A percentile compares a stretch with the other conserved stretches of the same genome.
Evolutionary conservation across 2,329 filamentous ascomycete species (phyloP).

Genomic region (Ophiostoma fasciatum): DNA sequence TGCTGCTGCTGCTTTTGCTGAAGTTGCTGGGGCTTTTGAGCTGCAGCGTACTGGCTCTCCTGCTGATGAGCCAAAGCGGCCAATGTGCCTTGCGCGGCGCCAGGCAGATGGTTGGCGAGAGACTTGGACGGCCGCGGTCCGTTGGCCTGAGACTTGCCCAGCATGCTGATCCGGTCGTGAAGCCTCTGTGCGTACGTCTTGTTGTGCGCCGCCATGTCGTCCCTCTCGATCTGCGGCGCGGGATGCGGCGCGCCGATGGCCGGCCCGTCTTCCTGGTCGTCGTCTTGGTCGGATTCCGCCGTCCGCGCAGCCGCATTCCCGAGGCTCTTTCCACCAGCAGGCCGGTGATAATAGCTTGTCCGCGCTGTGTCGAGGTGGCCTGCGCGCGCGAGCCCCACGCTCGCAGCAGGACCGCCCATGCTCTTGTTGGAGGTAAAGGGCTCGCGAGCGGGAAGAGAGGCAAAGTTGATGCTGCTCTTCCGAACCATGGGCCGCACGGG

Average conservation of each 20-base stretch:
- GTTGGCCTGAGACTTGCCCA: slow-evolving; percentile 42
- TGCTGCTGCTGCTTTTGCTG: slow-evolving; percentile 20
- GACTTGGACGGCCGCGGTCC: slow-evolving; percentile 33
- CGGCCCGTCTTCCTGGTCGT: slow-evolving; percentile 32
- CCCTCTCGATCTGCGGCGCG: no score
- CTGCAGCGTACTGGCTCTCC: slow-evolving; percentile 8
- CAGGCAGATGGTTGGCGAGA: slow-evolving; percentile 23
- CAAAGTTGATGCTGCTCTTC: slow-evolving; percentile 92
- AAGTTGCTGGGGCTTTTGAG: slow-evolving; percentile 12
- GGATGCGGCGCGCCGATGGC: slow-evolving; percentile 34
- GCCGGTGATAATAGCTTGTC: slow-evolving; percentile 58
- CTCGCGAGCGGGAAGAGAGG: slow-evolving; percentile 80
- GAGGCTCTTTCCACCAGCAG: slow-evolving; percentile 59
- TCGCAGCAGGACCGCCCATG: slow-evolving; percentile 39
- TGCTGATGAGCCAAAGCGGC: slow-evolving; percentile 17
- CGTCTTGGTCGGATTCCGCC: slow-evolving; percentile 22
- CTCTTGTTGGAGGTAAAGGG: slow-evolving; percentile 75
- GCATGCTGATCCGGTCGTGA: slow-evolving; percentile 77
- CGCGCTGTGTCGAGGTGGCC: slow-evolving; percentile 65
- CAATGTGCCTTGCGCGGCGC: slow-evolving; percentile 18
- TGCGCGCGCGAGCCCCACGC: slow-evolving; percentile 59
- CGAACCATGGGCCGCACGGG: slow-evolving; percentile 63
- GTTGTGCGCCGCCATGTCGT: slow-evolving; percentile 46
- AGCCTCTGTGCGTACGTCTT: slow-evolving; percentile 89
- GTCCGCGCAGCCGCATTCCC: slow-evolving; percentile 32